Percentiles rank a stretch among this genome's conserved stretches.
These are phyloP conservation scores for Cyberlindnera euphorbiae DNA, from an alignment of 805 yeast species.

Conservation along the genomic window DNA sequence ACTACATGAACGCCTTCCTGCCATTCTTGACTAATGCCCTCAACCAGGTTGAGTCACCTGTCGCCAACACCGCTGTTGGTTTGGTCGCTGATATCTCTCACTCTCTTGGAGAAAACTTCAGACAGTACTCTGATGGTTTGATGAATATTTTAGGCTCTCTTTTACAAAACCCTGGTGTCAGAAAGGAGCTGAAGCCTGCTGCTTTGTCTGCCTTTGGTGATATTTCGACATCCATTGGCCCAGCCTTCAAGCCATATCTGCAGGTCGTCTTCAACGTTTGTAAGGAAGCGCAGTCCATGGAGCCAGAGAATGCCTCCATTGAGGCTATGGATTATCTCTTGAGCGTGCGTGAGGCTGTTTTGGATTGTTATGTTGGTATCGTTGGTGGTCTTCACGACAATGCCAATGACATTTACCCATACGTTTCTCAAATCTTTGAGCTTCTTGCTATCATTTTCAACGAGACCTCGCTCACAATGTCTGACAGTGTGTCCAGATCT, in stretches of 20 bases:
- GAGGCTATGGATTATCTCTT: slow-evolving; percentile 77
- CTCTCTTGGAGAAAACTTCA: slow-evolving; percentile 70
- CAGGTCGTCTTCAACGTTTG: slow-evolving; percentile 77
- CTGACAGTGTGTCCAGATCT: slow-evolving; percentile 72
- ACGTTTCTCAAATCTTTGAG: slow-evolving; percentile 63
- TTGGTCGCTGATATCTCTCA: slow-evolving; percentile 91
- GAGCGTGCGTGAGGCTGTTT: slow-evolving; percentile 76
- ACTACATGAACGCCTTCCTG: slow-evolving; percentile 75
- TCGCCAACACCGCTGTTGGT: slow-evolving; percentile 89
- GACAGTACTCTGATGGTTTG: slow-evolving; percentile 71
- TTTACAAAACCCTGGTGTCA: slow-evolving; percentile 61
- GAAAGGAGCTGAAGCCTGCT: slow-evolving; percentile 79
- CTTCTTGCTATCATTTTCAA: slow-evolving; percentile 57
- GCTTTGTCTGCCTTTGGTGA: slow-evolving; percentile 94
- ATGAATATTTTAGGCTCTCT: slow-evolving; percentile 79
- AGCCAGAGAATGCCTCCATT: slow-evolving; percentile 60
- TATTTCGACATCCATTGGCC: slow-evolving; percentile 83
- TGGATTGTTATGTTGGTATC: slow-evolving; percentile 94
- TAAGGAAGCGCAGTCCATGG: slow-evolving; percentile 54
- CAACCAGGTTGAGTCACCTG: slow-evolving; percentile 75
- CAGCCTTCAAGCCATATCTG: slow-evolving; percentile 69
- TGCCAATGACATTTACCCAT: slow-evolving; percentile 62
- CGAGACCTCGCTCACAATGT: slow-evolving; percentile 55
- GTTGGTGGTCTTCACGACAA: slow-evolving; percentile 79
- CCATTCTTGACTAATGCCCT: slow-evolving; percentile 81